Conservation (phyloP, 2,329 filamentous ascomycete species). For the Zymoseptoria passerinii region DNA sequence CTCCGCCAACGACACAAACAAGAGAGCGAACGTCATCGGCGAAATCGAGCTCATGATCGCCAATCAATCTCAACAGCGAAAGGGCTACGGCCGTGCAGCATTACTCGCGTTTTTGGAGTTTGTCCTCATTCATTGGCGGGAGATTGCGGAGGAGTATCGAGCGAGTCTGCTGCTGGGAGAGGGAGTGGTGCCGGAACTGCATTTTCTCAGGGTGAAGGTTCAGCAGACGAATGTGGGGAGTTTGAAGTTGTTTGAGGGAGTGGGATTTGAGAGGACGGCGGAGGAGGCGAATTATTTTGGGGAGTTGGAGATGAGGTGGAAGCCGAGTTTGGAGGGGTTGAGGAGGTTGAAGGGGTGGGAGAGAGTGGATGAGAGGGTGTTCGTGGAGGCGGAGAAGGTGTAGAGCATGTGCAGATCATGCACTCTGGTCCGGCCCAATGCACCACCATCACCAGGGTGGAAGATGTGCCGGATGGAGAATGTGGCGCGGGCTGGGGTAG, state of each 20-base stretch:
- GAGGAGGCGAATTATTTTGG: slow-evolving; percentile 56
- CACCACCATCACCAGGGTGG: too few species aligned
- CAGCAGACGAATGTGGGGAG: slow-evolving; percentile 48
- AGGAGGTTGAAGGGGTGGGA: slow-evolving; percentile 13
- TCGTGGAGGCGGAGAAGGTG: not conserved
- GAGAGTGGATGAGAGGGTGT: slow-evolving; percentile 5
- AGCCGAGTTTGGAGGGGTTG: slow-evolving; percentile 12
- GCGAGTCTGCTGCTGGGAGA: slow-evolving; percentile 14
- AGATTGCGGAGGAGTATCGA: slow-evolving; percentile 36
- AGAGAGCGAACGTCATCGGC: slow-evolving; percentile 42
- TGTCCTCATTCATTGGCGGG: slow-evolving; percentile 45
- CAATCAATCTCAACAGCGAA: slow-evolving; percentile 45
- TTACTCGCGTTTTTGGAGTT: slow-evolving; percentile 64
- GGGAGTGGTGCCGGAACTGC: slow-evolving; percentile 20
- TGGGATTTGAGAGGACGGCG: slow-evolving; percentile 47
- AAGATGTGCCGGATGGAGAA: too few species aligned
- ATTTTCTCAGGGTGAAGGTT: slow-evolving; percentile 55
- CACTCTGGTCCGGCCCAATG: too few species aligned
- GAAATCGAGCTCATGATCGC: slow-evolving; percentile 89
- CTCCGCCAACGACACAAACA: slow-evolving; percentile 16
- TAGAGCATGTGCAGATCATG: too few species aligned
- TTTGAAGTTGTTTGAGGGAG: slow-evolving; percentile 51
- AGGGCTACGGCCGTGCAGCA: slow-evolving; percentile 57
- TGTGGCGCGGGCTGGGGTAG: too few species aligned
- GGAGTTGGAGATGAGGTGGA: slow-evolving; percentile 52